Percentiles rank a stretch among this genome's conserved stretches.
These are phyloP conservation scores for Epithemia pelagica DNA, from an alignment of 108 stramenopile species.

Conservation along the genomic window DNA sequence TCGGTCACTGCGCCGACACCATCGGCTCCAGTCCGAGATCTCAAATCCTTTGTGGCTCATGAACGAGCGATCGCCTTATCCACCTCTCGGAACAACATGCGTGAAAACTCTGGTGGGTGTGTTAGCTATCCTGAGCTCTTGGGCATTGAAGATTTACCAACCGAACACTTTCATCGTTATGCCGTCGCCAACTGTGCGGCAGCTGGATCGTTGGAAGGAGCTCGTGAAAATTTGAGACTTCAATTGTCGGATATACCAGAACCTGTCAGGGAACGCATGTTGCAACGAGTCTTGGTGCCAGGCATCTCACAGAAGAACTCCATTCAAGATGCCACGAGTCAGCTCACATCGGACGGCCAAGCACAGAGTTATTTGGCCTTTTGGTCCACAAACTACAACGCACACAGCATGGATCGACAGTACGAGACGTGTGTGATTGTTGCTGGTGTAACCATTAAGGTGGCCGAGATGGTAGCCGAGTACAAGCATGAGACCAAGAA, in stretches of 20 bases:
- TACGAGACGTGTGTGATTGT: constrained; percentile 4
- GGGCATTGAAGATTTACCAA: background rate
- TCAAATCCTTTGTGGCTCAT: background rate
- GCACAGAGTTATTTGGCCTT: background rate
- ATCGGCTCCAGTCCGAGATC: background rate
- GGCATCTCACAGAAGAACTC: background rate
- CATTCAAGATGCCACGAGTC: background rate
- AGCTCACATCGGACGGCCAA: background rate
- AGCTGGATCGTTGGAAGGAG: background rate
- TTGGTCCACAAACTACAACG: constrained; percentile 3
- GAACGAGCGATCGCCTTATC: background rate
- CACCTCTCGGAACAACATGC: background rate
- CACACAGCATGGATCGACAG: background rate
- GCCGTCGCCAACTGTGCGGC: background rate
- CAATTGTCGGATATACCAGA: background rate
- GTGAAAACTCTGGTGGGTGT: no score
- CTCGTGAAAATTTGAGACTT: background rate
- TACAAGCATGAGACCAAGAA: background rate
- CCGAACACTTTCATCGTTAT: background rate
- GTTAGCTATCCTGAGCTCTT: background rate
- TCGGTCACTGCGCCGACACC: no score
- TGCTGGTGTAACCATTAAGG: background rate
- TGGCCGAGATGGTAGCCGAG: constrained; percentile 1
- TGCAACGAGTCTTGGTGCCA: background rate
- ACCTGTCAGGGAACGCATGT: background rate